Percentiles rank a stretch among this genome's conserved stretches.
Conservation (phyloP, 352 stramenopile species). For the Globisporangium uncinulatum region DNA sequence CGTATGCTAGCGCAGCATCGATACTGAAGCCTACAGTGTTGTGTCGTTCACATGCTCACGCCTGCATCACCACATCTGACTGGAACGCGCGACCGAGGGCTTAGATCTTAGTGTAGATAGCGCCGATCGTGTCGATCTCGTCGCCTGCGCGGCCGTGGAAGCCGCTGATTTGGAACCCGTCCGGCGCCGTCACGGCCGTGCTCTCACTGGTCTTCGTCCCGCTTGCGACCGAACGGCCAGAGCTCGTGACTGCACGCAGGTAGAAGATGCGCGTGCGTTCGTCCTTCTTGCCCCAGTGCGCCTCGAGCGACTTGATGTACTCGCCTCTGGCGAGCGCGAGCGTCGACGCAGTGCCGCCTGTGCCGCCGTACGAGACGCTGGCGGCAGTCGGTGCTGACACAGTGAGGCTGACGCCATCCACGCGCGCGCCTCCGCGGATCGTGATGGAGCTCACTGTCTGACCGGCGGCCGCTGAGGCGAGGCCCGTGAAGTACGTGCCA, state of each 20-base stretch:
- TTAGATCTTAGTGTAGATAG: conserved; percentile 39
- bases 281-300: conserved; percentile 39
- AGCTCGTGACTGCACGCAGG: conserved; percentile 32
- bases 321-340: conserved; percentile 31
- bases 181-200: conserved; percentile 23
- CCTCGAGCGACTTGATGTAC: conserved; percentile 38
- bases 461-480: conserved; percentile 16
- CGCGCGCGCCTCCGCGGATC: conserved; percentile 20
- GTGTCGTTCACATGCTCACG: too few species aligned
- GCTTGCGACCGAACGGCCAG: conserved; percentile 20
- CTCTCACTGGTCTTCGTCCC: conserved; percentile 28
- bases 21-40: too few species aligned
- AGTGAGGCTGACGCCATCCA: conserved; percentile 37
- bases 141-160: conserved; percentile 42
- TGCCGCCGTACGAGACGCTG: conserved; percentile 31
- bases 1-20: too few species aligned
- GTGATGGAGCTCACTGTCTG: conserved; percentile 29
- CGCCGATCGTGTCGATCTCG: conserved; percentile 35
- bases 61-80: too few species aligned
- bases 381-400: conserved; percentile 11
- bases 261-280: conserved; percentile 37
- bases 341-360: conserved; percentile 25
- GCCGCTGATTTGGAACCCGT: conserved; percentile 36
- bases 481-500: conserved; percentile 30
- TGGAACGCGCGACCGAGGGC: too few species aligned